These are phyloP conservation scores for Xylaria bambusicola DNA, from an alignment of 495 filamentous ascomycete species.

Conservation along the genomic window DNA sequence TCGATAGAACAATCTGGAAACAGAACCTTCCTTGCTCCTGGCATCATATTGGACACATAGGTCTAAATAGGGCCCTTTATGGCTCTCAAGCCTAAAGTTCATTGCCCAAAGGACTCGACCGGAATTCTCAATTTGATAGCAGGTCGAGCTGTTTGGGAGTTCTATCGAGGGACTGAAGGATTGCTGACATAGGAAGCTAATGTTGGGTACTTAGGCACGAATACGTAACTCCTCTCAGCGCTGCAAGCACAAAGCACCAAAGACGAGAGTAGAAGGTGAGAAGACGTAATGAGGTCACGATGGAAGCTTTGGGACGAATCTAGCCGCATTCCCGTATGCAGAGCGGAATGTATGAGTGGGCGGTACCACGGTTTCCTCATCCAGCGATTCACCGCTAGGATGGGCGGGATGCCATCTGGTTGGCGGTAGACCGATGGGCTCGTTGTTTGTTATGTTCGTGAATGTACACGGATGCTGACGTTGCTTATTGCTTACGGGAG, in stretches of 20 bases:
- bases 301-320: neutral
- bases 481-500: constrained; percentile 1
- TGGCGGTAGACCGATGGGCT: neutral
- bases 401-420: neutral
- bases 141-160: neutral
- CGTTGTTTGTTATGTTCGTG: neutral
- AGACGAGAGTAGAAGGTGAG: constrained; percentile 15
- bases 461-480: neutral
- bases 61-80: neutral
- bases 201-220: neutral
- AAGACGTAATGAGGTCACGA: neutral
- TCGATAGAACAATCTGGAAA: too few species aligned
- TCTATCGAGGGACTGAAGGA: neutral
- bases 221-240: too few species aligned
- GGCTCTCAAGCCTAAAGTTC: too few species aligned
- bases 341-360: neutral
- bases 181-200: neutral
- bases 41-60: neutral
- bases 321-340: neutral
- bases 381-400: constrained; percentile 1
- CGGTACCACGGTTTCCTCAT: neutral
- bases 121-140: neutral
- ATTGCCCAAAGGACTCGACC: neutral
- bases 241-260: too few species aligned
- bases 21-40: neutral